phyloP scores from a whole-genome alignment of 2,329 filamentous ascomycete species.

The Alternaria arbusti region DNA sequence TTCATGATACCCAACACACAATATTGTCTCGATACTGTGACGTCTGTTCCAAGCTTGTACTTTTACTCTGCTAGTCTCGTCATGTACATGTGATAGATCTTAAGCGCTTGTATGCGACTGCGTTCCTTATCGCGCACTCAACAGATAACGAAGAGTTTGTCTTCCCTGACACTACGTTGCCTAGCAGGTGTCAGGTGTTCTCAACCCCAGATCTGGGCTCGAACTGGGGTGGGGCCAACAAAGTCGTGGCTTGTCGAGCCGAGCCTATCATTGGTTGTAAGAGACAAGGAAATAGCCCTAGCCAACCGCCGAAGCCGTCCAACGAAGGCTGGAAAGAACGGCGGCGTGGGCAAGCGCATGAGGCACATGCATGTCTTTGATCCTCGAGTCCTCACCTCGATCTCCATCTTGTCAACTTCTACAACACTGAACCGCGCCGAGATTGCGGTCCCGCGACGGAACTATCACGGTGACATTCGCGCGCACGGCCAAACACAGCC shows the following conservation, averaged over 20 bases:
- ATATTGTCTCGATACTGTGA: slow-evolving; percentile 1
- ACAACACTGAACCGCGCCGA: neutral
- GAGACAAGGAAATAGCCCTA: slow-evolving; percentile 15
- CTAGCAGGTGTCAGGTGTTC: slow-evolving; percentile 7
- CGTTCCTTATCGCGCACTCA: neutral
- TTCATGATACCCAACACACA: slow-evolving; percentile 30
- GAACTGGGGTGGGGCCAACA: slow-evolving; percentile 11
- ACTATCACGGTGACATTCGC: neutral
- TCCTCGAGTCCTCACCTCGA: slow-evolving; percentile 11
- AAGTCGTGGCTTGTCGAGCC: slow-evolving; percentile 11
- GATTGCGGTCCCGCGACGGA: neutral
- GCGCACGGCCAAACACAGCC: neutral
- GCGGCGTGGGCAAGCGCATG: slow-evolving; percentile 6
- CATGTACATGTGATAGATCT: neutral
- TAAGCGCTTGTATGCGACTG: neutral
- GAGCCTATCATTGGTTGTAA: slow-evolving; percentile 10
- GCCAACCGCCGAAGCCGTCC: slow-evolving; percentile 16
- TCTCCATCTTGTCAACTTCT: neutral
- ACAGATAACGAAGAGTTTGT: neutral
- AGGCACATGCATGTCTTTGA: slow-evolving; percentile 7
- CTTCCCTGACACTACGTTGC: slow-evolving; percentile 1
- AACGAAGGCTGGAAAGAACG: slow-evolving; percentile 9
- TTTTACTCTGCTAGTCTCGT: neutral
- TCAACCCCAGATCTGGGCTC: slow-evolving; percentile 20
- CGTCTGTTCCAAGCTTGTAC: neutral